phyloP scores from a whole-genome alignment of 2,329 filamentous ascomycete genomes.

The Claviceps humidiphila region DNA sequence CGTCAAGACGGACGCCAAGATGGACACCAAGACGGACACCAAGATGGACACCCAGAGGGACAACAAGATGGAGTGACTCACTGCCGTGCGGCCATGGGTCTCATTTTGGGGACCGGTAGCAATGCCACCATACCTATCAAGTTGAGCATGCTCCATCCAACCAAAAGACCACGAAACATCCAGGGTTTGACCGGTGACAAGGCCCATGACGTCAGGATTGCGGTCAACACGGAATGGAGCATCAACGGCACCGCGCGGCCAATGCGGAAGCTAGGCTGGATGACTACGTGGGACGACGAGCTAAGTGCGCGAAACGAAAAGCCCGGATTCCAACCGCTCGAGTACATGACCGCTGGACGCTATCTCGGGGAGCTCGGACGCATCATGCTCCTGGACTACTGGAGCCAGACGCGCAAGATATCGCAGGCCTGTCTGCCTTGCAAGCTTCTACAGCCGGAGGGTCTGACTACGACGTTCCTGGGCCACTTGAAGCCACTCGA shows the following conservation, averaged over 20 bases:
- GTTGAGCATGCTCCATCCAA: conserved; percentile 45
- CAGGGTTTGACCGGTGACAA: conserved; percentile 32
- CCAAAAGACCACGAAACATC: conserved; percentile 43
- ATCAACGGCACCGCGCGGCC: conserved; percentile 63
- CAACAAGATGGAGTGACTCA: conserved; percentile 27
- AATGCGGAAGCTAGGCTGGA: conserved; percentile 46
- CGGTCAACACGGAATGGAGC: conserved; percentile 76
- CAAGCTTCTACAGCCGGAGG: conserved; percentile 43
- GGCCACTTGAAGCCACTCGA: conserved; percentile 52
- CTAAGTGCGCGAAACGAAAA: conserved; percentile 54
- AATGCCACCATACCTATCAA: conserved; percentile 69
- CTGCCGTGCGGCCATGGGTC: conserved; percentile 60
- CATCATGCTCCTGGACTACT: conserved; percentile 54
- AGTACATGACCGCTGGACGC: conserved; percentile 72
- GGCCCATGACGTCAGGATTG: conserved; percentile 46
- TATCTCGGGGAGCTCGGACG: conserved; percentile 68
- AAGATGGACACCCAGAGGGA: too few species aligned
- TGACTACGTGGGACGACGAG: conserved; percentile 56
- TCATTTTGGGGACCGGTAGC: conserved; percentile 71
- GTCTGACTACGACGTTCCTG: conserved; percentile 58
- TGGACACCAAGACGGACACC: too few species aligned
- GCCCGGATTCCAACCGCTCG: conserved; percentile 68
- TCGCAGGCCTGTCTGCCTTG: conserved; percentile 35
- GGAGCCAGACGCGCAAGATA: conserved; percentile 31
- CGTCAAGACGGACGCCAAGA: too few species aligned